Base-by-base conservation (phyloP, 495 filamentous ascomycete species). In the Daldinia grandis region DNA sequence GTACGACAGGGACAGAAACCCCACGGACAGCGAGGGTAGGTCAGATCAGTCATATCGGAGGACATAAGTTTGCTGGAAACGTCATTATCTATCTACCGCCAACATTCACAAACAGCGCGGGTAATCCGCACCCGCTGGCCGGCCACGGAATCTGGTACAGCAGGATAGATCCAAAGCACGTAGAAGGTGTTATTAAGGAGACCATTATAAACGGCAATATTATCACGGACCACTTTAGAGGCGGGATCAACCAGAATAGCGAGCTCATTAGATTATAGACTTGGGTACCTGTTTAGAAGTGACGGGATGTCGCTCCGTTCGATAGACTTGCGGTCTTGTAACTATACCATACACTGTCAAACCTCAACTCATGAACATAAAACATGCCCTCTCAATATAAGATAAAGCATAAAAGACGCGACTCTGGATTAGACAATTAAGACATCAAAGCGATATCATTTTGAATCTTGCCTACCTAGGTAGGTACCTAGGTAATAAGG, bases 111-210 rank as follows among this genome's bases (percentile, higher is more conserved):
- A 80, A 74, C 6, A 60, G 30, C 25, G 75, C 71, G 6, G 82
- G 80, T 1, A 66, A 78, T 57, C 50, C 42, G n/a, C 83, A 88
- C 78, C 84, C 88, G 19, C 78, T 97, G 64, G 91, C 89, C 1
- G 94, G 94, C 1, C 88, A 87, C 74, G 94, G 95, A 0, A 89
- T 98, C 33, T 98, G 95, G 95, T 98, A 98, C 81, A 95, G 94
- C 1, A 82, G 95, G 50, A 89, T 98, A 24, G 91, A 93, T 75
- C 93, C 95, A 0, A 88, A 83, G 64, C 90, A 98, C 80, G 93
- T 97, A 1, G 90, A 95, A 74, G 93, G 94, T 0, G 88, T 98
- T 51, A 86, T 98, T 10, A 78, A 88, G 17, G 92, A 95, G 83
- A 98, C 94, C 1, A 83, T 98, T 2, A 38, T 89, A 31, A 82